Conservation (phyloP, 1,284 basidiomycete species). For the Sporisorium exsertum region DNA sequence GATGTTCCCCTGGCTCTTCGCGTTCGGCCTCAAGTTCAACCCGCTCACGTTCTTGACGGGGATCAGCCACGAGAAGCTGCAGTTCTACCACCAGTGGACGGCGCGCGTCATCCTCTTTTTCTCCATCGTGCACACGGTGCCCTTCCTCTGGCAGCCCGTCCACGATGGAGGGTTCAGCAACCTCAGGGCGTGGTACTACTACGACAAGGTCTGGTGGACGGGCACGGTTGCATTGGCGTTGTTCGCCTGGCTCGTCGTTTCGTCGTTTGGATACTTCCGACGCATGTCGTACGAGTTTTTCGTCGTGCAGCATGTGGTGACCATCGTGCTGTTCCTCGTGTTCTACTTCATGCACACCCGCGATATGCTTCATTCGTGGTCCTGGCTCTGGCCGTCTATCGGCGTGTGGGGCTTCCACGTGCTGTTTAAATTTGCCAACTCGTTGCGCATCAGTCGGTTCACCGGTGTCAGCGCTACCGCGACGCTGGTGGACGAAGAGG, state of each 20-base stretch:
- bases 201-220: constrained; percentile 51
- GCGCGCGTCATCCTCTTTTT: constrained; percentile 63
- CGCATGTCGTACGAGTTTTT: constrained; percentile 65
- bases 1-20: constrained; percentile 60
- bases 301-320: constrained; percentile 59
- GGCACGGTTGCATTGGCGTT: constrained; percentile 54
- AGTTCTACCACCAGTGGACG: constrained; percentile 65
- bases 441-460: constrained; percentile 34
- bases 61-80: constrained; percentile 60
- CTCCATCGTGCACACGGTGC: constrained; percentile 57
- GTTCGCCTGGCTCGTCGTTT: constrained; percentile 50
- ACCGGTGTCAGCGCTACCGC: constrained; percentile 22
- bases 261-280: constrained; percentile 50
- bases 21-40: constrained; percentile 60
- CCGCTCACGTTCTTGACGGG: constrained; percentile 61
- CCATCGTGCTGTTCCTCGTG: constrained; percentile 52
- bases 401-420: constrained; percentile 53
- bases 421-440: constrained; percentile 43
- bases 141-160: constrained; percentile 59
- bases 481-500: constrained; percentile 38
- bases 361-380: constrained; percentile 41
- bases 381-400: constrained; percentile 47
- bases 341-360: constrained; percentile 59
- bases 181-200: constrained; percentile 50
- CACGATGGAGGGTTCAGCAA: constrained; percentile 52